Base-by-base conservation (phyloP, 208 protist species). In the Tritrichomonas musculus region DNA sequence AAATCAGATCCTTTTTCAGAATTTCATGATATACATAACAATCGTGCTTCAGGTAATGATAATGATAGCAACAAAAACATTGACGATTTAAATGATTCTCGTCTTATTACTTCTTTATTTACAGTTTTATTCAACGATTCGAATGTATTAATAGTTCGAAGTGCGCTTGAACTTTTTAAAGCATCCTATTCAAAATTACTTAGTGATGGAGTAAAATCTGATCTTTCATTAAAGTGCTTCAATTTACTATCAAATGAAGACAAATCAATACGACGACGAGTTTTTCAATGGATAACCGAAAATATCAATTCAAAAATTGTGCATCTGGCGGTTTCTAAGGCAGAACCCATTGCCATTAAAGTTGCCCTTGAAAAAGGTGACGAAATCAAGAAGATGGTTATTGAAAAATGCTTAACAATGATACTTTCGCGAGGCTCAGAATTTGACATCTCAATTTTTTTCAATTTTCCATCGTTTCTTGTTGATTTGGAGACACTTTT, bases 271-370 rank as follows among this genome's bases (percentile, higher is more conserved):
- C 44, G 77, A 27, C 53, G 77, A 88, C 41, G 77, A 33, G 77
- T 88, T 39, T 88, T 88, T 17, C n/a, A 53, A 5, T 88, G 77
- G 77, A 88, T 88, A 13, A 88, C 33, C 44, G 39, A 41, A 88
- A 53, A 53, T 30, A n/a, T n/a, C n/a, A 44, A 44, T 53, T 25
- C 33, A 39, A 4, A 88, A 41, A 5, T 36, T 5, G 11, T 49
- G 8, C 22, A 57, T 44, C n/a, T n/a, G n/a, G 41, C 47, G 5
- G 20, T 88, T 33, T 20, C 11, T 33, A 39, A 47, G 17, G 22
- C 41, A 9, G 5, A 41, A 3, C 9, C 8, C 9, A 88, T 57
- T 39, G 14, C 77, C 0, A 88, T 88, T 57, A 53, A 53, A 39
- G 41, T 36, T 8, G 41, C 44, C 27, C 1, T 88, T 44, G 27